Conservation (phyloP, 2,329 filamentous ascomycete genomes). For the Zasmidium angulare region DNA sequence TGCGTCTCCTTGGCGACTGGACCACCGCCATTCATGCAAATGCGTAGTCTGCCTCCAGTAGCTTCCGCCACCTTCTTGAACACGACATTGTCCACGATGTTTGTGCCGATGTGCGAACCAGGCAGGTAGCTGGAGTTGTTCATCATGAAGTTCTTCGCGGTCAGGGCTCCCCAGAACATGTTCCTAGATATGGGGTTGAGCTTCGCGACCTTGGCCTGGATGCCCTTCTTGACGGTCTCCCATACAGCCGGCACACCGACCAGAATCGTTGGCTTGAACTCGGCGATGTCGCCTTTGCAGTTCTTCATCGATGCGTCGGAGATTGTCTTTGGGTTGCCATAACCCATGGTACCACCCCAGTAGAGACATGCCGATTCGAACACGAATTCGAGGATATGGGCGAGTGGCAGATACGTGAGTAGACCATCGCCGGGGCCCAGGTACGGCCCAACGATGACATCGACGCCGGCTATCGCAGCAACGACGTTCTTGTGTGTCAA, state of each 20-base stretch:
- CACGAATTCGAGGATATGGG: constrained; percentile 94
- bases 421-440: constrained; percentile 76
- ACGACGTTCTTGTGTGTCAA: constrained; percentile 78
- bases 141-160: constrained; percentile 62
- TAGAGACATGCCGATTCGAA: constrained; percentile 89
- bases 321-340: constrained; percentile 86
- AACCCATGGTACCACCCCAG: constrained; percentile 89
- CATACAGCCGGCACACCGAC: constrained; percentile 95
- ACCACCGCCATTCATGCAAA: constrained; percentile 92
- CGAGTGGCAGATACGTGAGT: constrained; percentile 87
- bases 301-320: constrained; percentile 84
- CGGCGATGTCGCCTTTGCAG: constrained; percentile 89
- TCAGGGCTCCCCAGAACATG: constrained; percentile 72
- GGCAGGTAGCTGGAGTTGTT: constrained; percentile 48
- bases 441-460: constrained; percentile 72
- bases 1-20: constrained; percentile 85
- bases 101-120: constrained; percentile 53
- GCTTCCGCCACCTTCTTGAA: constrained; percentile 90
- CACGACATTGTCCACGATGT: constrained; percentile 74
- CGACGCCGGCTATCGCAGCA: constrained; percentile 78
- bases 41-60: constrained; percentile 82
- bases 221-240: constrained; percentile 96
- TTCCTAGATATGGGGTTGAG: constrained; percentile 69
- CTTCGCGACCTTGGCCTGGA: constrained; percentile 73
- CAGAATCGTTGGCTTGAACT: constrained; percentile 84